phyloP scores from a whole-genome alignment of 306 rosid species.

The Quercus parvula region DNA sequence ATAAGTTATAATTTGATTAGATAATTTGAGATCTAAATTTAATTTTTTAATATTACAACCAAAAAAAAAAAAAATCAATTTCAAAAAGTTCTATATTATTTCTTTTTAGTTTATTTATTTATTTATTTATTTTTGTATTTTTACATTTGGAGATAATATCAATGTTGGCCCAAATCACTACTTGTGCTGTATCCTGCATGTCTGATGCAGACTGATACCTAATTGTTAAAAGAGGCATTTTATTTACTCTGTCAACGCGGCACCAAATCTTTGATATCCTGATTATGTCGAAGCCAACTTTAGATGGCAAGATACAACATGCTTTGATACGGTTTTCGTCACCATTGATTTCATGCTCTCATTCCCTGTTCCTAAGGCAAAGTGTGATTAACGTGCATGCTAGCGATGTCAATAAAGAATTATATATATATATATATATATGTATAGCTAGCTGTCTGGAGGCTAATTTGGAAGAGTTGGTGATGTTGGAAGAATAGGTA shows the following conservation, averaged over 20 bases:
- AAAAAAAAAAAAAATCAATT: too few species aligned
- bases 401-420: not conserved
- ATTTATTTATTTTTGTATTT: not conserved
- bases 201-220: slow-evolving; percentile 15
- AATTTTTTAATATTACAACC: too few species aligned
- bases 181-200: not conserved
- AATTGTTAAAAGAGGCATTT: not conserved
- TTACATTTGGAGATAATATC: not conserved
- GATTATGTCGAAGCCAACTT: not conserved
- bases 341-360: not conserved
- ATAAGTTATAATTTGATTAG: too few species aligned
- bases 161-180: not conserved
- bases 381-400: not conserved
- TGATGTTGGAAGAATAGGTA: too few species aligned
- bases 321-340: not conserved
- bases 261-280: not conserved
- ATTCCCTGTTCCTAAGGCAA: too few species aligned
- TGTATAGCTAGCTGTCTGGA: too few species aligned
- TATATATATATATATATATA: not conserved
- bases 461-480: too few species aligned
- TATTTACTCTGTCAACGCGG: not conserved
- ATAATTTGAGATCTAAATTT: too few species aligned
- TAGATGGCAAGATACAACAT: not conserved
- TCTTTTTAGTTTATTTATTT: too few species aligned
- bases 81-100: too few species aligned